phyloP scores from a whole-genome alignment of 805 yeast species.

The Zygotorulaspora chibaensis region DNA sequence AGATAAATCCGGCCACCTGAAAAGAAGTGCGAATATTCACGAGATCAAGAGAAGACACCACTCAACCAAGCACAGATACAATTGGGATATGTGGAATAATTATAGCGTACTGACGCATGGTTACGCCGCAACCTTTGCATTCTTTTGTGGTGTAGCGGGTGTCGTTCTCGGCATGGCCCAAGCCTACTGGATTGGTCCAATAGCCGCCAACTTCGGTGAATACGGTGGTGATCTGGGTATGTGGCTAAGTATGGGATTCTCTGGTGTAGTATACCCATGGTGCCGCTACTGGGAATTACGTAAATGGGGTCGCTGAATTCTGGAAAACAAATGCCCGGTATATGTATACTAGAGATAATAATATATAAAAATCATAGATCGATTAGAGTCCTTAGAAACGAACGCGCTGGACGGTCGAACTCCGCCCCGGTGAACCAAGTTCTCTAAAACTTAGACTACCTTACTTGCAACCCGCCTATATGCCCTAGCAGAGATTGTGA shows the following conservation, averaged over 20 bases:
- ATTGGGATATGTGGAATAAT: slow-evolving; percentile 74
- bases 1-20: not conserved
- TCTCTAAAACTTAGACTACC: too few species aligned
- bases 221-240: slow-evolving; percentile 78
- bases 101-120: slow-evolving; percentile 59
- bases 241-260: slow-evolving; percentile 71
- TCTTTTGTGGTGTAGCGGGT: slow-evolving; percentile 69
- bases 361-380: not conserved
- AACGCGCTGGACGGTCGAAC: too few species aligned
- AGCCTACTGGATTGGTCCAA: slow-evolving; percentile 74
- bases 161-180: slow-evolving; percentile 88
- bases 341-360: not conserved
- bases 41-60: slow-evolving; percentile 18
- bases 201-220: slow-evolving; percentile 62
- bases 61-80: slow-evolving; percentile 45
- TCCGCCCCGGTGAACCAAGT: too few species aligned
- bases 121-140: slow-evolving; percentile 62
- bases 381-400: not conserved
- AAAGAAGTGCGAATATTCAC: slow-evolving; percentile 13
- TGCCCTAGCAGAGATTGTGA: too few species aligned
- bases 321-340: not conserved
- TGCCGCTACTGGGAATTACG: slow-evolving; percentile 63
- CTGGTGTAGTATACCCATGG: slow-evolving; percentile 59
- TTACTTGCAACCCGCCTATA: too few species aligned
- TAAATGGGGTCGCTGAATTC: slow-evolving; percentile 47